Percentiles rank a stretch among this genome's conserved stretches.
These are phyloP conservation scores for Coniochaeta prunicola DNA, from an alignment of 2,329 filamentous ascomycete species.

Conservation along the genomic window DNA sequence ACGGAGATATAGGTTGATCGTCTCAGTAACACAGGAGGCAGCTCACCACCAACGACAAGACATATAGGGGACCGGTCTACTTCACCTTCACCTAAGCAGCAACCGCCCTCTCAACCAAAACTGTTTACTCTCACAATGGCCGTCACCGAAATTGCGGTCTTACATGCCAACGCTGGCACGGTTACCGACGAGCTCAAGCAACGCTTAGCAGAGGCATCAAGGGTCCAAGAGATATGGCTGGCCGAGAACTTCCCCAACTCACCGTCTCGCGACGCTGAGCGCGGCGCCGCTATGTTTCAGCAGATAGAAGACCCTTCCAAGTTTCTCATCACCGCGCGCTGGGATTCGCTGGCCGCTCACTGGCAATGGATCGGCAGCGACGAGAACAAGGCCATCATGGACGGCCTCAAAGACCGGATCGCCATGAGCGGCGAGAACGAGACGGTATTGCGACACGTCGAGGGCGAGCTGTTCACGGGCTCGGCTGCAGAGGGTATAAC, in stretches of 20 bases:
- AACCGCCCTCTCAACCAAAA: background rate
- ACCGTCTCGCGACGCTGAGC: conserved; percentile 26
- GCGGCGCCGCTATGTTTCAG: conserved; percentile 23
- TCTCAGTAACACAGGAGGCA: no score
- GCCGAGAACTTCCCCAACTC: conserved; percentile 23
- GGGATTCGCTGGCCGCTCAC: conserved; percentile 34
- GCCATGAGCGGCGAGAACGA: conserved; percentile 12
- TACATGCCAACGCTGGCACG: conserved; percentile 22
- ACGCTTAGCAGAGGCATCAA: conserved; percentile 21
- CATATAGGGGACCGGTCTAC: background rate
- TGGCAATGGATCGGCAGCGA: conserved; percentile 33
- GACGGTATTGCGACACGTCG: conserved; percentile 34
- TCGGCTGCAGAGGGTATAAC: background rate
- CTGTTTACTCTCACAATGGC: conserved; percentile 18
- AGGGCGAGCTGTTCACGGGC: conserved; percentile 19
- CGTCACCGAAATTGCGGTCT: conserved; percentile 32
- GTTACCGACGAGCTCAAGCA: conserved; percentile 24
- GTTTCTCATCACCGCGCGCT: conserved; percentile 36
- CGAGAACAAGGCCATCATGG: conserved; percentile 30
- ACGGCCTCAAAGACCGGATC: conserved; percentile 24
- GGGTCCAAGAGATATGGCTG: conserved; percentile 32
- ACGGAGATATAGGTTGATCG: no score
- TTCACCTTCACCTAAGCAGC: background rate
- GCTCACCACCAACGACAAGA: no score
- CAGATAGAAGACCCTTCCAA: conserved; percentile 27